Percentiles rank a stretch among this genome's conserved stretches.
Conservation (phyloP, 805 yeast species). For the Metschnikowia shivogae region DNA sequence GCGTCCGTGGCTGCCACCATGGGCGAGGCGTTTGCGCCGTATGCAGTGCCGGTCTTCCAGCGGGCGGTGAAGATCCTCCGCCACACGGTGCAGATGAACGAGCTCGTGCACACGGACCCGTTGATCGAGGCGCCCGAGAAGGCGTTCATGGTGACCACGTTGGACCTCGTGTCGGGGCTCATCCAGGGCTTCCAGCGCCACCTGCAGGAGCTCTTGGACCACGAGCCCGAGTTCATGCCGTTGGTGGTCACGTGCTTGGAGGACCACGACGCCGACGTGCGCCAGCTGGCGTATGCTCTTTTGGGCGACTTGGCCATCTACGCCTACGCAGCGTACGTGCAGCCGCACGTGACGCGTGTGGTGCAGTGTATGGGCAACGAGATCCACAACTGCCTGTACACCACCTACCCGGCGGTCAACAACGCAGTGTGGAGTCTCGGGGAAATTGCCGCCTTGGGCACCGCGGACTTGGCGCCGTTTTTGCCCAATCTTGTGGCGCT, state of each 20-base stretch:
- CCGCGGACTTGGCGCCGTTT: constrained; percentile 47
- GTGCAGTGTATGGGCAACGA: constrained; percentile 68
- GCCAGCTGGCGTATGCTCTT: constrained; percentile 87
- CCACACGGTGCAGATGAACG: constrained; percentile 63
- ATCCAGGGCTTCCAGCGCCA: constrained; percentile 80
- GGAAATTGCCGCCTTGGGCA: constrained; percentile 65
- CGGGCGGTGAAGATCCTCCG: constrained; percentile 70
- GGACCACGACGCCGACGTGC: constrained; percentile 79
- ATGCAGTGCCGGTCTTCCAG: constrained; percentile 80
- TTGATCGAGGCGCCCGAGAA: constrained; percentile 74
- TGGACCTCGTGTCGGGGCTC: constrained; percentile 88
- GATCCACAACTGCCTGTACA: constrained; percentile 48
- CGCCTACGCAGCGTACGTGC: constrained; percentile 43
- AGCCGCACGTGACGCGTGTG: constrained; percentile 47
- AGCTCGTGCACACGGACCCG: constrained; percentile 62
- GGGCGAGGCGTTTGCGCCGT: constrained; percentile 82
- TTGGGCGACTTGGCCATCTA: constrained; percentile 83
- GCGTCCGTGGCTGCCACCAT: constrained; percentile 85
- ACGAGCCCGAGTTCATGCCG: constrained; percentile 46
- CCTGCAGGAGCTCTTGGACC: constrained; percentile 46
- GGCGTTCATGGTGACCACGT: constrained; percentile 82
- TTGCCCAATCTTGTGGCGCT: constrained; percentile 50
- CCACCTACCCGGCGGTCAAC: constrained; percentile 63
- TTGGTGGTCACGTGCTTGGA: constrained; percentile 66
- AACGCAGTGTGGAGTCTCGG: constrained; percentile 96